Conservation (phyloP, 306 rosid genomes). For the Cajanus cajan region DNA sequence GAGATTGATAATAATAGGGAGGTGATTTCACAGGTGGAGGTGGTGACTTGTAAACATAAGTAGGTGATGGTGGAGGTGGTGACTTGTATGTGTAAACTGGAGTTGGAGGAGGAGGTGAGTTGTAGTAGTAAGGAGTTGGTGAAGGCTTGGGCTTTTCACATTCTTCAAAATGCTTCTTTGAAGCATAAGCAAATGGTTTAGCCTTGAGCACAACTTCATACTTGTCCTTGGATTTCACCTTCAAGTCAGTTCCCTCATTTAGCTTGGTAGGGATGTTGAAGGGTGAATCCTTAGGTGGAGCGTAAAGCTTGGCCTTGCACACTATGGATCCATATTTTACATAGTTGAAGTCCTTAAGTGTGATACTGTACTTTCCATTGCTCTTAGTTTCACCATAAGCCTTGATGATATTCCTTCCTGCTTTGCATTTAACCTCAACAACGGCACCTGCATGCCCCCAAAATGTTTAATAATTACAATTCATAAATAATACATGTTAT, state of each 20-base stretch:
- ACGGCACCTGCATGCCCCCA: constrained; percentile 54
- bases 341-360: constrained; percentile 57
- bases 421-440: constrained; percentile 80
- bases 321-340: constrained; percentile 59
- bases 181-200: constrained; percentile 83
- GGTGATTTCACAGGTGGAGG: constrained; percentile 47
- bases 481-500: background rate
- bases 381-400: constrained; percentile 78
- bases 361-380: constrained; percentile 76
- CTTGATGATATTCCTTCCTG: constrained; percentile 53
- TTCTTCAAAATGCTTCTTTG: constrained; percentile 64
- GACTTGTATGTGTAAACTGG: constrained; percentile 49
- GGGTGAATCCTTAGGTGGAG: constrained; percentile 73
- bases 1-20: constrained; percentile 36
- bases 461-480: background rate
- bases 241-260: constrained; percentile 59
- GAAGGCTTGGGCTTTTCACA: constrained; percentile 59
- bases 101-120: constrained; percentile 52
- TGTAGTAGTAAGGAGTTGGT: constrained; percentile 68
- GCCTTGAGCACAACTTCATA: constrained; percentile 71
- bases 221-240: constrained; percentile 69
- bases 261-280: constrained; percentile 72
- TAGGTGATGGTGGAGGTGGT: constrained; percentile 54
- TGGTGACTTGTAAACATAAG: constrained; percentile 20
- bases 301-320: constrained; percentile 79